Base-by-base conservation (phyloP, 2,329 filamentous ascomycete genomes). In the Nemania diffusa region DNA sequence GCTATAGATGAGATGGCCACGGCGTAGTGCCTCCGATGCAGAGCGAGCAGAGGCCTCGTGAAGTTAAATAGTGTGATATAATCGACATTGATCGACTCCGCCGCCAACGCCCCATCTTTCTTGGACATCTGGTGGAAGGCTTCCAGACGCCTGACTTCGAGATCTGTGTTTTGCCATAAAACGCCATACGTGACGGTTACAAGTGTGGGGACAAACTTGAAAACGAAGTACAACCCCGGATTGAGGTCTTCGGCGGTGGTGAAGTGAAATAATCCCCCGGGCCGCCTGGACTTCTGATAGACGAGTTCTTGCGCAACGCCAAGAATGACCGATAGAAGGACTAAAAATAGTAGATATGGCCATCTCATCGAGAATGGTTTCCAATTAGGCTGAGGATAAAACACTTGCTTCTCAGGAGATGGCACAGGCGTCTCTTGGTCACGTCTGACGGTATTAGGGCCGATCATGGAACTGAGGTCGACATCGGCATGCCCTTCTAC, bases 51-150 rank as follows among this genome's bases (percentile, higher is more conserved):
- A 0, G 91, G 91, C 2, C 90, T 84, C 44, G 90, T 78, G 73
- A 91, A 88, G 73, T 85, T 89, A 79, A 90, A 87, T 71, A 88
- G 85, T 5, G 90, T 92, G 51, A 92, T 84, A 67, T 93, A 93
- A 76, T 92, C 90, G 68, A 92, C 90, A 69, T 92, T 93, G 73
- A 93, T 85, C 0, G 89, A 91, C 74, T 88, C 86, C 44, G 85
- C 85, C 0, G 89, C 89, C 22, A 89, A 78, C 0, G 89, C 88
- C 15, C 89, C 89, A 2, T 83, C 83, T 2, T 84, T 80, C 69
- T 84, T 87, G 2, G 88, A 90, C 57, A 91, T 81, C 75, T 91
- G 89, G 70, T 90, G 89, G 72, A 87, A 91, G 0, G 89, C 86
- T 75, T 91, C 89, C 29, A 91, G 78, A n/a, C 89, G 84, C 73